Base-by-base conservation (phyloP, 805 yeast genomes). In the Yueomyces sinensis region DNA sequence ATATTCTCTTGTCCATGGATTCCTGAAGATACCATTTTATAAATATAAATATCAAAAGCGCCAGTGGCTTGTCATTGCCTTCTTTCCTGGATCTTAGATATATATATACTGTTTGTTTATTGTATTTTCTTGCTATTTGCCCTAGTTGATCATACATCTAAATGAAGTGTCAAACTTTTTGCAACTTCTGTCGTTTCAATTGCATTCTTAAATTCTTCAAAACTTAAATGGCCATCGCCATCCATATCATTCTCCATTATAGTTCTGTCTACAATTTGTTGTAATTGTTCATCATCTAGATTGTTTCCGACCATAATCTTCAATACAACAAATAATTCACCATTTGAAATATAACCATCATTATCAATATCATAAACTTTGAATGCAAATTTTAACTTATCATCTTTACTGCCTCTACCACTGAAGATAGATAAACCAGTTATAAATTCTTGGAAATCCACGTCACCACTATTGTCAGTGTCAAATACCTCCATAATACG, bases 261-360 rank as follows among this genome's bases (percentile, higher is more conserved):
- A 0, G 98, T 86, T 57, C 93, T 76, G 56, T 91, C 97, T n/a
- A 89, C 96, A 35, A 91, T 73, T 58, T 93, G 97, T 56, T 91
- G 99, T 37, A 91, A 66, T 49, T 91, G 95, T 19, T 73, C 74
- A 39, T 82, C 94, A 41, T 75, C 79, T 37, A 93, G 61, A 50
- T 91, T 86, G 45, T 75, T 78, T 1, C 97, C 98, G 19, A 93
- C 98, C 98, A 91, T 91, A 73, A 83, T 82, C 58, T 91, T 82
- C 61, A 91, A 65, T 29, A 91, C 97, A 29, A 89, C 67, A 49
- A 79, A 91, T 37, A 91, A 58, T 59, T 91, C 99, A 17, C 98
- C 99, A 52, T 89, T 89, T 3, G 96, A 87, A 27, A 91, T 83
- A 53, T 52, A 86, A 0, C 98, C 98, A 54, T 91, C 99, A 37